Percentiles rank a stretch among this genome's conserved stretches.
Conservation (phyloP, 2,329 filamentous ascomycete species). For the Aspergillus calidoustus region DNA sequence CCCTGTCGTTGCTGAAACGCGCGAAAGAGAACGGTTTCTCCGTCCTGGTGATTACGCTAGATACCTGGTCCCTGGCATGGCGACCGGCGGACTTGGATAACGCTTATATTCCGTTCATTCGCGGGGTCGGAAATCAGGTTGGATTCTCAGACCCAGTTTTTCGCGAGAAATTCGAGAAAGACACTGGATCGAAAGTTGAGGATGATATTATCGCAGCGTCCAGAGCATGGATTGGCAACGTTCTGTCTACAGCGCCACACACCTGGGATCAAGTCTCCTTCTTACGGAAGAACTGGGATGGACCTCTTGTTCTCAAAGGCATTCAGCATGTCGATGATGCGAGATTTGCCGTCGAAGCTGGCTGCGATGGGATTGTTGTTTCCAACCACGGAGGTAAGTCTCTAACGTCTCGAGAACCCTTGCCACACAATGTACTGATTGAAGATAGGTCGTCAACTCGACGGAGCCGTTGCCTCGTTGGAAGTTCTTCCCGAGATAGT, state of each 20-base stretch:
- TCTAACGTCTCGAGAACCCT: background rate
- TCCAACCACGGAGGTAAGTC: slow-evolving; percentile 56
- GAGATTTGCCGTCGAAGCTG: slow-evolving; percentile 47
- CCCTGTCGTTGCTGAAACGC: slow-evolving; percentile 63
- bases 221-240: slow-evolving; percentile 56
- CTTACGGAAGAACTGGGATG: slow-evolving; percentile 64
- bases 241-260: slow-evolving; percentile 59
- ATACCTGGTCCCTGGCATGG: slow-evolving; percentile 71
- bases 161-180: slow-evolving; percentile 58
- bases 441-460: slow-evolving; percentile 50
- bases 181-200: slow-evolving; percentile 51
- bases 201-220: slow-evolving; percentile 57
- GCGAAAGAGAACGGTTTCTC: slow-evolving; percentile 66
- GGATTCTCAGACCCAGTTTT: slow-evolving; percentile 73
- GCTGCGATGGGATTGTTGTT: slow-evolving; percentile 56
- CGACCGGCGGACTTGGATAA: slow-evolving; percentile 69
- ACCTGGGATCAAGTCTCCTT: slow-evolving; percentile 67
- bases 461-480: slow-evolving; percentile 56
- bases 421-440: background rate
- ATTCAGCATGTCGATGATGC: slow-evolving; percentile 58
- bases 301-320: slow-evolving; percentile 67
- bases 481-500: slow-evolving; percentile 64
- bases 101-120: slow-evolving; percentile 59
- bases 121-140: slow-evolving; percentile 62
- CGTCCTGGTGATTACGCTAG: slow-evolving; percentile 72